Evolutionary conservation across 306 rosid genomes (phyloP).

Genomic region (Begonia peltatifolia): DNA sequence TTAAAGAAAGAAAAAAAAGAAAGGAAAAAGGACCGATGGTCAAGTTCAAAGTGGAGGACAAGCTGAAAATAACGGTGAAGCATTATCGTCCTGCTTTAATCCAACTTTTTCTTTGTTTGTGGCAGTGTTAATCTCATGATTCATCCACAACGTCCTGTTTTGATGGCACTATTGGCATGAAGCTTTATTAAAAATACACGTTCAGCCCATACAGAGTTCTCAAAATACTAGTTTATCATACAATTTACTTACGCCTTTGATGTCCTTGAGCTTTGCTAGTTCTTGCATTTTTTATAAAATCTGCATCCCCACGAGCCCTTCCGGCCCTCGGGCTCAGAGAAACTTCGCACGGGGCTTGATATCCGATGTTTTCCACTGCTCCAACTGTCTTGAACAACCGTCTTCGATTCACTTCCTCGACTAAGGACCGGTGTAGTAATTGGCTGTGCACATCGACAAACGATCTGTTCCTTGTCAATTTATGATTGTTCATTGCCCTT

Average conservation of each 20-base stretch:
- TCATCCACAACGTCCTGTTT: too few relatives aligned
- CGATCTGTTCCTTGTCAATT: constrained; percentile 52
- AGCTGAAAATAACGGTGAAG: too few relatives aligned
- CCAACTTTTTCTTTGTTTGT: too few relatives aligned
- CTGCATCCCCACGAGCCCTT: constrained; percentile 12
- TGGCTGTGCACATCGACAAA: constrained; percentile 63
- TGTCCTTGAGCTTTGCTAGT: constrained; percentile 14
- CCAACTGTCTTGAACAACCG: constrained; percentile 70
- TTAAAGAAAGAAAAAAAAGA: too few relatives aligned
- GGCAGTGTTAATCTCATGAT: too few relatives aligned
- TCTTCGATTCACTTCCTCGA: constrained; percentile 60
- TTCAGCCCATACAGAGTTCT: too few relatives aligned
- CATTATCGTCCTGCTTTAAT: too few relatives aligned
- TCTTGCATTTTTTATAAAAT: constrained; percentile 14
- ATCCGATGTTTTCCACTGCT: constrained; percentile 70
- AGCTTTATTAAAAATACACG: too few relatives aligned
- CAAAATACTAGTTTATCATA: too few relatives aligned
- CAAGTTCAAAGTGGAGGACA: too few relatives aligned
- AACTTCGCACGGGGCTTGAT: constrained; percentile 42
- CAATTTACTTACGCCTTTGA: background rate
- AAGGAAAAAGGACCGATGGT: too few relatives aligned
- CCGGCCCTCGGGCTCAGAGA: constrained; percentile 14
- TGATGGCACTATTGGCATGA: too few relatives aligned
- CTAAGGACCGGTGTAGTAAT: constrained; percentile 50
- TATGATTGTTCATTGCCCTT: constrained; percentile 23